Evolutionary conservation across 2,329 filamentous ascomycete species (phyloP), one percentile per base, ranked within the genome.

Genomic region (Raffaelea arxii): DNA sequence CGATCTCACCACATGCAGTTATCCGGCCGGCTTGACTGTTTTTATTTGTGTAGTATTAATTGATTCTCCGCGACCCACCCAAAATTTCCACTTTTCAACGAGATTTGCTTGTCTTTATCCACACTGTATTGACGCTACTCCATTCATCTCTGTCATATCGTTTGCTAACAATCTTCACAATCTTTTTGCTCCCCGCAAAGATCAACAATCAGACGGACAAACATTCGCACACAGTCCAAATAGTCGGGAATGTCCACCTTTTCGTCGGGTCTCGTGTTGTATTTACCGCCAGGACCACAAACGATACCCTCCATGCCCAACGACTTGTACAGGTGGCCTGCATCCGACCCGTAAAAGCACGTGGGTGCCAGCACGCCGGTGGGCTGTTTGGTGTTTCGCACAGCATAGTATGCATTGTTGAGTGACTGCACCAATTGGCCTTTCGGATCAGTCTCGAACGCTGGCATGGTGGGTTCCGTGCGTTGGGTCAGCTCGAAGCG

Each of bases 201-300:
- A 35, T 58, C 55, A 39, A 58, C 50, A 25, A 58, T 57, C 9
- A 58, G 49, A 36, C 53, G 46, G 46, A 58, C 56, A 37, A 58
- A 57, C 48, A 56, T 56, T 25, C 52, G 45, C 30, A 58, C 52
- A 27, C 52, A 55, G 48, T 57, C 56, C 19, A 58, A 44, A 43
- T 56, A 57, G 47, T 57, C 56, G 19, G 53, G 48, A 43, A 58
- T 56, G 46, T 57, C 56, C 2, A 58, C 56, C 46, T 53, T 54
- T 44, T 58, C 56, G 22, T 56, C 55, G 1, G 55, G 56, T 12
- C 56, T 46, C 4, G 55, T 58, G 40, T 57, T 58, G 41, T 58
- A 57, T 44, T 52, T 56, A 0, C 56, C 54, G 5, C 56, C 55
- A 2, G 56, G 55, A 1, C 57, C 57, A 30, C 57, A 58, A 19